Conservation (phyloP, 2,329 filamentous ascomycete genomes). For the Exophiala sp. region DNA sequence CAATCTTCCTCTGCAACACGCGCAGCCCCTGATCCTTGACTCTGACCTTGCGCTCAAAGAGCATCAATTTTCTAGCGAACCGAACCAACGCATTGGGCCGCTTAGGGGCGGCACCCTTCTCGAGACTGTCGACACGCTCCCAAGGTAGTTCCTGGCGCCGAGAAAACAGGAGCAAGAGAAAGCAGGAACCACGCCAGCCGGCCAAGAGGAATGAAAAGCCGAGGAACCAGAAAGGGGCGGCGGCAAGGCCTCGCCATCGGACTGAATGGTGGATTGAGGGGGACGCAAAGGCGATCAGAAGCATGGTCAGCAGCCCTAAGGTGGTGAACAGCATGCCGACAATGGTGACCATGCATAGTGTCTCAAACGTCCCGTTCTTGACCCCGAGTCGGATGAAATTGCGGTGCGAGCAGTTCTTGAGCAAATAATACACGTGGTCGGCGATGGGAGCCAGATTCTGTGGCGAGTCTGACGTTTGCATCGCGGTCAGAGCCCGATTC, state of each 20-base stretch:
- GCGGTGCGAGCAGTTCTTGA: slow-evolving; percentile 22
- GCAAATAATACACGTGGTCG: slow-evolving; percentile 22
- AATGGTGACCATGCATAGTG: slow-evolving; percentile 22
- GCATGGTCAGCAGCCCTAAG: slow-evolving; percentile 17
- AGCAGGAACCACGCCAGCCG: slow-evolving; percentile 17
- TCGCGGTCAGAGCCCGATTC: slow-evolving; percentile 5
- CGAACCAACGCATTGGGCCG: slow-evolving; percentile 1
- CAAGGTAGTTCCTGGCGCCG: slow-evolving; percentile 22
- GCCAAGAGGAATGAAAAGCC: slow-evolving; percentile 18
- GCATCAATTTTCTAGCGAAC: slow-evolving; percentile 17
- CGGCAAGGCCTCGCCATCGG: slow-evolving; percentile 16
- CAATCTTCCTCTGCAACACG: slow-evolving; percentile 17
- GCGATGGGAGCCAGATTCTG: slow-evolving; percentile 9
- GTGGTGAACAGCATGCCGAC: slow-evolving; percentile 15
- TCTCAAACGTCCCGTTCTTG: slow-evolving; percentile 24
- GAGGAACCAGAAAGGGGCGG: slow-evolving; percentile 16
- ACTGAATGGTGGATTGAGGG: slow-evolving; percentile 21
- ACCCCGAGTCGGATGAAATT: slow-evolving; percentile 23
- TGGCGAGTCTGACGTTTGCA: slow-evolving; percentile 11
- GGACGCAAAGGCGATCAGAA: slow-evolving; percentile 17
- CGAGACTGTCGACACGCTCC: slow-evolving; percentile 14
- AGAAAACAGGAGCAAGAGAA: slow-evolving; percentile 20
- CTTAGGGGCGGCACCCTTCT: not conserved
- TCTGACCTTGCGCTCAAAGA: slow-evolving; percentile 19
- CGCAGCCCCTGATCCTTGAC: slow-evolving; percentile 19